A percentile compares a stretch with the other conserved stretches of the same genome.
Evolutionary conservation across 2,329 filamentous ascomycete species (phyloP).

Genomic region (Colletotrichum liriopes): DNA sequence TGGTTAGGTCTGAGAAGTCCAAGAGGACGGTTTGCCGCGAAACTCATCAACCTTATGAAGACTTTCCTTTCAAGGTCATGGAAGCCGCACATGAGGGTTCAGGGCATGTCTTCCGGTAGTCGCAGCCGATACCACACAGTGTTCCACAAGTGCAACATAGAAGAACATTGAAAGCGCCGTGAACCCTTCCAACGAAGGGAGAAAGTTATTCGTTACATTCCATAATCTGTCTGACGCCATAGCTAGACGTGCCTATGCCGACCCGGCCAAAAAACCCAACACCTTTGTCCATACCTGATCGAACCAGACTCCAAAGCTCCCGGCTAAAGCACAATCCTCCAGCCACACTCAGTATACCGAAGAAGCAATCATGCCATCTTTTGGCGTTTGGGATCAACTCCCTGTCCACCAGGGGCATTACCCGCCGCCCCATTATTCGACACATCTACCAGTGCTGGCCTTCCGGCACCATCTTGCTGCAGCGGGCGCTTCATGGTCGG

Average conservation of each 20-base stretch:
- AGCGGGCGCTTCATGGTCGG: conserved; percentile 64
- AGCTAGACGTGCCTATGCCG: neutral
- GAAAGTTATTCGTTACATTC: neutral
- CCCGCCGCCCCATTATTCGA: conserved; percentile 59
- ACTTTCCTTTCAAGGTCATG: neutral
- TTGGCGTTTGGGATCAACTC: conserved; percentile 67
- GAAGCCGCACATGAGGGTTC: neutral
- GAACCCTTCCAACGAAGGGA: neutral
- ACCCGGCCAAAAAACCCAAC: conserved; percentile 18
- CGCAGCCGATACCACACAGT: neutral
- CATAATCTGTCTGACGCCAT: conserved; percentile 4
- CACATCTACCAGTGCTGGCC: conserved; percentile 67
- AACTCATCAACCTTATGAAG: no score
- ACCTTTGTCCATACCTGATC: neutral
- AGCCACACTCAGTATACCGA: neutral
- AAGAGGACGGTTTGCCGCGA: no score
- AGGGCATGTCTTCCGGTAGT: neutral
- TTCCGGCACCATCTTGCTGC: conserved; percentile 48
- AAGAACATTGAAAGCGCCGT: neutral
- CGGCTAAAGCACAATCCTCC: neutral
- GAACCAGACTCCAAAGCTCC: conserved; percentile 30
- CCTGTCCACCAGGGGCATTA: conserved; percentile 46
- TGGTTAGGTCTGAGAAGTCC: no score
- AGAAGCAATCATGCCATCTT: conserved; percentile 55
- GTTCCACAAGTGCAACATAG: neutral